phyloP scores from a whole-genome alignment of 1,139 yeast genomes.

The Pichia sp. region DNA sequence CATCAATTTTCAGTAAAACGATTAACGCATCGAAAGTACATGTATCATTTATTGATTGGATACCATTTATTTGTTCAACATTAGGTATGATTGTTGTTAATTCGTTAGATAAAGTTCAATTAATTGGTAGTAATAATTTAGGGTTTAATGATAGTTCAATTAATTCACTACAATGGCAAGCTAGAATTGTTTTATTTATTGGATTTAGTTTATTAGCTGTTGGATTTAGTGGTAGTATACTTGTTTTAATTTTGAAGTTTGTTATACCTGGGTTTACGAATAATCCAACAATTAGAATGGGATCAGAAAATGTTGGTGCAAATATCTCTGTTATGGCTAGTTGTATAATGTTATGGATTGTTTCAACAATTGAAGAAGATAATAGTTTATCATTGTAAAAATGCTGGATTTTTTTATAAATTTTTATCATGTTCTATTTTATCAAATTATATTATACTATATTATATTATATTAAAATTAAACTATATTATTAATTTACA shows the following conservation, averaged over 20 bases:
- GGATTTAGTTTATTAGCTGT: constrained; percentile 93
- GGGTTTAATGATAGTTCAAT: constrained; percentile 31
- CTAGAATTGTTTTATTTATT: constrained; percentile 77
- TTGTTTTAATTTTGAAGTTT: constrained; percentile 79
- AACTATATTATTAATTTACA: no score
- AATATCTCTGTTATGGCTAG: constrained; percentile 79
- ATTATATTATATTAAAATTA: no score
- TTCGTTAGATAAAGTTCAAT: constrained; percentile 78
- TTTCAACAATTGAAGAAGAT: constrained; percentile 93
- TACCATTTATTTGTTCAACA: constrained; percentile 82
- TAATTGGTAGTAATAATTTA: constrained; percentile 41
- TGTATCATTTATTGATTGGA: constrained; percentile 90
- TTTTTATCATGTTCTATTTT: no score
- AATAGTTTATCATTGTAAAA: constrained; percentile 73
- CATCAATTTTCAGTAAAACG: constrained; percentile 77
- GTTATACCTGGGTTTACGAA: constrained; percentile 63
- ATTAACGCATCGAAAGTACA: constrained; percentile 83
- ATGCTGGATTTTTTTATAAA: no score
- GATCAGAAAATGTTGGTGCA: constrained; percentile 77
- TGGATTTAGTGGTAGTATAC: constrained; percentile 87
- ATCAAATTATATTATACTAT: no score
- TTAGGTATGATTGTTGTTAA: constrained; percentile 89
- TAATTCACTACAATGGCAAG: constrained; percentile 75
- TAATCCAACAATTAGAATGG: constrained; percentile 93
- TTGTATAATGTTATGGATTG: constrained; percentile 83